These are phyloP conservation scores for Backusella westeae DNA, from an alignment of 192 early-diverging fungal genomes.

Conservation along the genomic window DNA sequence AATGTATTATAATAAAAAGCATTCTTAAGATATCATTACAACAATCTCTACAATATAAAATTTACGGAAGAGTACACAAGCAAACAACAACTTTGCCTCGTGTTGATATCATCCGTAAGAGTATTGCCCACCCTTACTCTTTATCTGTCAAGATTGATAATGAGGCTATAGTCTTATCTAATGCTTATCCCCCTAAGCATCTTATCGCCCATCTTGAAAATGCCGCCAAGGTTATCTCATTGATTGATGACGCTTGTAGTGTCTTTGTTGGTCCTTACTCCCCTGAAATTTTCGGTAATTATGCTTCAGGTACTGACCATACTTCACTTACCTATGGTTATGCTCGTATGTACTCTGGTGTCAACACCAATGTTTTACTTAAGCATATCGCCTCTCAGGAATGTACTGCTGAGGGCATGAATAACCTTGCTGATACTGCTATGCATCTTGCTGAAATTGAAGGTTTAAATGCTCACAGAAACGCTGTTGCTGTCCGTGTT, in stretches of 20 bases:
- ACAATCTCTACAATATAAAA: no score
- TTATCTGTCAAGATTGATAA: conserved; percentile 65
- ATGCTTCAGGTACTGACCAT: conserved; percentile 99
- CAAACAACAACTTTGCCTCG: conserved; percentile 88
- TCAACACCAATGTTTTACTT: conserved; percentile 93
- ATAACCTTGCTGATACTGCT: conserved; percentile 81
- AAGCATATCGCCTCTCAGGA: conserved; percentile 97
- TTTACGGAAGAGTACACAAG: conserved; percentile 46
- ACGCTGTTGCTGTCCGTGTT: conserved; percentile 93
- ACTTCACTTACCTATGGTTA: conserved; percentile 99
- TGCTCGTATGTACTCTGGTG: conserved; percentile 97
- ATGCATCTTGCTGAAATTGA: conserved; percentile 93
- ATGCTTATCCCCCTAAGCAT: conserved; percentile 96
- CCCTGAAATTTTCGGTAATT: conserved; percentile 97
- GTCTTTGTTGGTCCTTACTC: conserved; percentile 97
- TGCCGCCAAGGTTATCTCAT: conserved; percentile 59
- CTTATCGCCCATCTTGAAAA: conserved; percentile 90
- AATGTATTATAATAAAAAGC: no score
- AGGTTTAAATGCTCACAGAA: conserved; percentile 94
- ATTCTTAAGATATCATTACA: no score
- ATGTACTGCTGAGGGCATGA: conserved; percentile 84
- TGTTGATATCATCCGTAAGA: conserved; percentile 82
- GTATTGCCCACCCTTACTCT: conserved; percentile 84
- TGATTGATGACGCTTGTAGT: conserved; percentile 86
- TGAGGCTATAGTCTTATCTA: conserved; percentile 86